phyloP scores from a whole-genome alignment of 140 eudicot genomes.

The Ambrosia hybrid region DNA sequence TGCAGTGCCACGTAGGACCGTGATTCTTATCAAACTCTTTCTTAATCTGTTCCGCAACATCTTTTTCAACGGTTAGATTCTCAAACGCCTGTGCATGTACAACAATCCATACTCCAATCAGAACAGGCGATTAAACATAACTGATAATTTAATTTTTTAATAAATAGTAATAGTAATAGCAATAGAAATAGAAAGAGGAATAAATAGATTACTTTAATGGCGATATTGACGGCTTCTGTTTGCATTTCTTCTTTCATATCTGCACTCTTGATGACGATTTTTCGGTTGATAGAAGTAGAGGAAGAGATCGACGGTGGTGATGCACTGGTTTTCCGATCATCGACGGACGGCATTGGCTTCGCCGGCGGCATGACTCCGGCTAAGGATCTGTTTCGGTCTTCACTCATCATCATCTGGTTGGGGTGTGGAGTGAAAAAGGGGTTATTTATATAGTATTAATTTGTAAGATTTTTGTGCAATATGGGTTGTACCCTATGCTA shows the following conservation, averaged over 20 bases:
- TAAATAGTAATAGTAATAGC: too few relatives aligned
- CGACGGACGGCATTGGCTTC: too few relatives aligned
- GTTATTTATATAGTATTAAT: too few relatives aligned
- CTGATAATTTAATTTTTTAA: too few relatives aligned
- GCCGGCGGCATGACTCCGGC: slow-evolving; percentile 1
- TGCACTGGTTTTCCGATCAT: slow-evolving; percentile 8
- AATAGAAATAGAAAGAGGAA: too few relatives aligned
- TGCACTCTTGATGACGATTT: slow-evolving; percentile 69
- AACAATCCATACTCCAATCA: neutral
- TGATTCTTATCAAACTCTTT: slow-evolving; percentile 76
- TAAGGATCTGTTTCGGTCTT: slow-evolving; percentile 16
- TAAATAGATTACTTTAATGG: slow-evolving; percentile 35
- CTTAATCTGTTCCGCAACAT: slow-evolving; percentile 79
- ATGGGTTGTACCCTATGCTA: too few relatives aligned
- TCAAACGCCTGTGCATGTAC: slow-evolving; percentile 59
- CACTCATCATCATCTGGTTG: slow-evolving; percentile 24
- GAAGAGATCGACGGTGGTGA: slow-evolving; percentile 33
- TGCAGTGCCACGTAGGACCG: slow-evolving; percentile 92
- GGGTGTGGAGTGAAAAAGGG: slow-evolving; percentile 8
- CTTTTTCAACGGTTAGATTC: slow-evolving; percentile 72
- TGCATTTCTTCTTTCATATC: slow-evolving; percentile 80
- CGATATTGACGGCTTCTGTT: slow-evolving; percentile 72
- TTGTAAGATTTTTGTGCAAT: too few relatives aligned
- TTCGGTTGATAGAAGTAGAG: slow-evolving; percentile 23
- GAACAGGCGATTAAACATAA: neutral